Evolutionary conservation across 495 filamentous ascomycete genomes (phyloP).

Genomic region (Trichoderma orchidacearum): DNA sequence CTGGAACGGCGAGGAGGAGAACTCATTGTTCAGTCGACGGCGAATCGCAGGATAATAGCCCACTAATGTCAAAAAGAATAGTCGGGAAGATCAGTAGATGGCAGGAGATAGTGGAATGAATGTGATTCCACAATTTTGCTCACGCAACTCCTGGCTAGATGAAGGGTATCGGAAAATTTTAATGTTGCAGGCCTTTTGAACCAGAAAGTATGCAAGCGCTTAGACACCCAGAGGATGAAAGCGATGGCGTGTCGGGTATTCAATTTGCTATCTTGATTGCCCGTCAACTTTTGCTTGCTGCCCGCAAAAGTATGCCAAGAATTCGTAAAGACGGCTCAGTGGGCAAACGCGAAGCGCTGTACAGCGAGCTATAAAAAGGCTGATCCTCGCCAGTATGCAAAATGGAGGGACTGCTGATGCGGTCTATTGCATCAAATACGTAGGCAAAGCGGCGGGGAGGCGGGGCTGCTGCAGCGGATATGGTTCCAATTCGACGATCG

Average conservation of each 20-base stretch:
- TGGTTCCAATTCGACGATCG: background rate
- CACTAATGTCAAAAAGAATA: background rate
- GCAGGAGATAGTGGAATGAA: no score
- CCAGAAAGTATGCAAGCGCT: no score
- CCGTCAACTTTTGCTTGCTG: no score
- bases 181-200: no score
- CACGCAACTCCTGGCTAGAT: no score
- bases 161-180: no score
- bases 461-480: constrained; percentile 10
- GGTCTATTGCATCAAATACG: background rate
- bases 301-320: background rate
- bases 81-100: no score
- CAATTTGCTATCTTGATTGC: no score
- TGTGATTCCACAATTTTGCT: no score
- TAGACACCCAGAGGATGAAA: no score
- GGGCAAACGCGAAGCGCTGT: background rate
- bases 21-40: constrained; percentile 18
- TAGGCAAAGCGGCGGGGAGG: constrained; percentile 9
- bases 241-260: no score
- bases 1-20: constrained; percentile 34
- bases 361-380: background rate
- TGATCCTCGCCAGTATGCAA: constrained; percentile 6
- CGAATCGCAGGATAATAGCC: background rate
- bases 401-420: constrained; percentile 8
- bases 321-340: background rate